Evolutionary conservation across 2,329 filamentous ascomycete species (phyloP), one percentile per base, ranked within the genome.

Genomic region (Fusarium sacchari): DNA sequence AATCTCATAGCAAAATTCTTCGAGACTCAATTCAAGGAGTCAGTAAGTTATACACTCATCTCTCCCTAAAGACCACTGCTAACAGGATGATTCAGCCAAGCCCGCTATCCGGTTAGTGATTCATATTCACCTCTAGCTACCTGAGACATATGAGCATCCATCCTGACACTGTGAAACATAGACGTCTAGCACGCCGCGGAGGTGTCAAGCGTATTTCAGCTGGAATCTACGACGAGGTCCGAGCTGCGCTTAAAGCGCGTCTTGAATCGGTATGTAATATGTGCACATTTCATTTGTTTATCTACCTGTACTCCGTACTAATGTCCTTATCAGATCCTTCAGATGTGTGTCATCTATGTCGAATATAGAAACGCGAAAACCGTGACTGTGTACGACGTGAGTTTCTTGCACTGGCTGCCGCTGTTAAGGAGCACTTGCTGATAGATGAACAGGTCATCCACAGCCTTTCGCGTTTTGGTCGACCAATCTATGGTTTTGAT

Each of bases 161-260:
- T 49, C 43, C 72, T 77, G 37, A 77, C 44, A 7, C 5, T 36
- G 30, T 28, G n/a, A 32, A 24, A 20, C 17, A 26, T 65, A 91
- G 92, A 73, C 91, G 93, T 44, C 82, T 96, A 1, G 93, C 93
- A 3, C 89, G 93, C 11, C 90, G 93, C 12, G 93, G 93, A 3
- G 93, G 93, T 0, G 91, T 96, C 1, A 95, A 95, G 79, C 86
- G 93, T 1, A 94, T 95, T 14, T 91, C 90, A 0, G 87, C 79
- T 0, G 72, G 50, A 0, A 91, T 95, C 6, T 95, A 95, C 76
- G 85, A 90, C 0, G 91, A 93, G 0, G 80, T 86, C 0, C 84
- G 93, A 0, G 24, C 8, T 0, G 88, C 85, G 0, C 59, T 95
- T 4, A 88, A 86, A 28, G 68, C 75, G 0, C 83, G 86, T 1